Evolutionary conservation across 1,139 yeast species (phyloP).

Genomic region (Geotrichum armillariae): DNA sequence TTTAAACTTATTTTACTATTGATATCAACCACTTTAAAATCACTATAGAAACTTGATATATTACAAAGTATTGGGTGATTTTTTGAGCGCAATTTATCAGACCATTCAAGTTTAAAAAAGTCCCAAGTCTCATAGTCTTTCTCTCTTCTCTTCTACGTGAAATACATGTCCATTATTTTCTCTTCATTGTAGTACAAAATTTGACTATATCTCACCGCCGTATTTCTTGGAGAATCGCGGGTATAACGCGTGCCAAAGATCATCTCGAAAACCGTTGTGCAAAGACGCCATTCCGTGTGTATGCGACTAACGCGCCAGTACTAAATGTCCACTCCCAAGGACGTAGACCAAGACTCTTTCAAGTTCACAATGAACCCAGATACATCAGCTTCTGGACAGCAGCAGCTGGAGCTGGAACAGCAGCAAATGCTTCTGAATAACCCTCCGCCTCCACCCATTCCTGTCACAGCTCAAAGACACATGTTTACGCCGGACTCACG

Average conservation of each 20-base stretch:
- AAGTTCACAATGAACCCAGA: too few species aligned
- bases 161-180: too few species aligned
- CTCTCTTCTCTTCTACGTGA: background rate
- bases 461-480: conserved; percentile 22
- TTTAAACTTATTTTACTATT: background rate
- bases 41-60: background rate
- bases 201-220: too few species aligned
- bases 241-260: too few species aligned
- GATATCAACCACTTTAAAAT: background rate
- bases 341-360: too few species aligned
- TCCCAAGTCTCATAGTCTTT: conserved; percentile 7
- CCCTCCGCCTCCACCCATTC: conserved; percentile 20
- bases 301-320: too few species aligned
- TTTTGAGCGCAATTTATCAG: background rate
- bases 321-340: too few species aligned
- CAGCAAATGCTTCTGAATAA: too few species aligned
- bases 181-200: background rate
- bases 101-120: background rate
- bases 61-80: background rate
- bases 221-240: too few species aligned
- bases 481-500: conserved; percentile 22
- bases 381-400: too few species aligned
- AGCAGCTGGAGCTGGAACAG: too few species aligned
- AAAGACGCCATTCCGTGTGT: too few species aligned
- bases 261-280: background rate